Evolutionary conservation across 2,329 filamentous ascomycete species (phyloP), one percentile per base, ranked within the genome.

Genomic region (Lizonia empirigonia): DNA sequence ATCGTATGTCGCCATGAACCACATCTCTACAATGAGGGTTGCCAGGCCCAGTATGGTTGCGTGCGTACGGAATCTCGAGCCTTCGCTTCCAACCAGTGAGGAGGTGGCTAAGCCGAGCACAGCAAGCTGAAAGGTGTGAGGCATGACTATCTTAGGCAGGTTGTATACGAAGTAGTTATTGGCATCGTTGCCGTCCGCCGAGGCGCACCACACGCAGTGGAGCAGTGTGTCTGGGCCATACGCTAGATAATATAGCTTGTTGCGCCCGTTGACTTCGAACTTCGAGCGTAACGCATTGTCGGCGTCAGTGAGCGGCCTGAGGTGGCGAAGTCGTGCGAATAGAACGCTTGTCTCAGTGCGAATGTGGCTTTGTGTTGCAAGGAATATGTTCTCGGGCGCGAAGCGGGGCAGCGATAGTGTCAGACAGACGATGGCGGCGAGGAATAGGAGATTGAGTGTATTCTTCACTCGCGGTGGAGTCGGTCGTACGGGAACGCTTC

Each of bases 281-380:
- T 86, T 86, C 20, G 78, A 75, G 44, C 85, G 82, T 8, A 97
- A 80, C 19, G 80, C 74, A 41, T 83, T 78, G 74, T 97, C 92
- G 10, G 71, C 53, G 0, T 74, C 56, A 0, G 83, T 86, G 2
- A 90, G 78, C 0, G 81, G 76, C 0, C 87, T 82, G 1, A 87
- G 67, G 2, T 80, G 72, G 4, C 80, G 74, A 8, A 97, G 81
- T 13, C 93, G 89, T 52, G 82, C 85, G 74, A 96, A 94, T 54
- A 97, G 81, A 26, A 95, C 86, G 67, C 93, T 89, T 33, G 84
- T 87, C n/a, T 91, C 86, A 33, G 89, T 93, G 65, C 91, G 89
- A 15, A 97, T 84, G 26, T 92, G 89, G 41, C 90, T 94, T 49
- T 85, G 80, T 1, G 93, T 97, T 15, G 79, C 73, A 23, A 74